Evolutionary conservation across 2,329 filamentous ascomycete species (phyloP).

Genomic region (Talaromyces sp.): DNA sequence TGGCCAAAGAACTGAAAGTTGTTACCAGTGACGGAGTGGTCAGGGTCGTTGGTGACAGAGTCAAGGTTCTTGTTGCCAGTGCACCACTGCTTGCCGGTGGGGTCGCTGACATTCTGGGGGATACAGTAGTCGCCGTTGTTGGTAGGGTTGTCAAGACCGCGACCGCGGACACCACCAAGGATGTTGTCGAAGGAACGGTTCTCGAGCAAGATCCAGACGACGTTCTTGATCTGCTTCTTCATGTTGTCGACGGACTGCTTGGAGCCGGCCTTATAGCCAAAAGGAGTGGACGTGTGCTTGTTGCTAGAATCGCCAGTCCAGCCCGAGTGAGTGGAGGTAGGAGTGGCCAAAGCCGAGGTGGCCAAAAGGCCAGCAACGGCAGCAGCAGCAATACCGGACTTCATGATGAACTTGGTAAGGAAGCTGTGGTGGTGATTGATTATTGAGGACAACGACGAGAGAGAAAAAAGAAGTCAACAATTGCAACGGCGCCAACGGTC

Average conservation of each 20-base stretch:
- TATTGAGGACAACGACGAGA: not conserved
- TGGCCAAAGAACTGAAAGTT: slow-evolving; percentile 47
- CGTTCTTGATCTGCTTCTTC: slow-evolving; percentile 40
- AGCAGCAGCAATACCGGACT: slow-evolving; percentile 17
- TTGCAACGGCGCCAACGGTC: not conserved
- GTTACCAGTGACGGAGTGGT: slow-evolving; percentile 45
- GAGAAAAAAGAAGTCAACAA: not conserved
- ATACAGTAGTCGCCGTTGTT: slow-evolving; percentile 47
- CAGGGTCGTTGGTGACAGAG: slow-evolving; percentile 44
- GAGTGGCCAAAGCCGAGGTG: slow-evolving; percentile 15
- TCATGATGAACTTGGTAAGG: slow-evolving; percentile 53
- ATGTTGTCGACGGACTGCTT: slow-evolving; percentile 33
- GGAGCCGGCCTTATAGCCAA: slow-evolving; percentile 30
- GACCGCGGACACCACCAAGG: slow-evolving; percentile 42
- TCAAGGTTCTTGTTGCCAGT: slow-evolving; percentile 40
- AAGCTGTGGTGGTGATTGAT: slow-evolving; percentile 22
- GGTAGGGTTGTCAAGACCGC: slow-evolving; percentile 44
- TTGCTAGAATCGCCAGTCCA: slow-evolving; percentile 11
- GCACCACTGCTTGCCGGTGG: slow-evolving; percentile 33
- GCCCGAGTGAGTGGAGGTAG: slow-evolving; percentile 8
- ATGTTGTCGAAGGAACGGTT: slow-evolving; percentile 50
- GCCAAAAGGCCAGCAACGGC: slow-evolving; percentile 19
- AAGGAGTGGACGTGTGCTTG: slow-evolving; percentile 4
- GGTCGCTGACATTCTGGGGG: slow-evolving; percentile 38
- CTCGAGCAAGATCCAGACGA: slow-evolving; percentile 42